Evolutionary conservation across 1,139 yeast genomes (phyloP).

Genomic region (Geotrichum candidum): DNA sequence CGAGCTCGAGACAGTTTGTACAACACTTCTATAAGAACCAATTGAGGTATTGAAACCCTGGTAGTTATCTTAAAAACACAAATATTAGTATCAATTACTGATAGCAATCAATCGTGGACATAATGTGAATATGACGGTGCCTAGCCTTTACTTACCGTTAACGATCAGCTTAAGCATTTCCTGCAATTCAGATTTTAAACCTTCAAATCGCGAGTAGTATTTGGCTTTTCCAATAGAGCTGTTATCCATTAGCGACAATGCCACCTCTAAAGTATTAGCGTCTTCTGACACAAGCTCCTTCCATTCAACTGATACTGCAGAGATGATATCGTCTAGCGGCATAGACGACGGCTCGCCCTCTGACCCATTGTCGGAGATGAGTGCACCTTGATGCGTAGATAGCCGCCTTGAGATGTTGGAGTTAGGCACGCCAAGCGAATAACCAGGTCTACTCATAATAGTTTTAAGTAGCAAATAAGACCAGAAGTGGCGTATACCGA

Average conservation of each 20-base stretch:
- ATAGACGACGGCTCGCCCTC: not conserved
- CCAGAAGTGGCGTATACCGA: not conserved
- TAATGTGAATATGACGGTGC: not conserved
- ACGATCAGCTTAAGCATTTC: constrained; percentile 62
- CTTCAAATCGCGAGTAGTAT: constrained; percentile 51
- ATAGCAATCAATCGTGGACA: not conserved
- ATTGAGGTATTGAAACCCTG: constrained; percentile 80
- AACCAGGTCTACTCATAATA: constrained; percentile 10
- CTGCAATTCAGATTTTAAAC: constrained; percentile 51
- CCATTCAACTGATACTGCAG: constrained; percentile 24
- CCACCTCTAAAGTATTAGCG: constrained; percentile 78
- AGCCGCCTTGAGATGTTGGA: constrained; percentile 15
- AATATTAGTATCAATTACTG: not conserved
- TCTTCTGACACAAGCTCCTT: constrained; percentile 39
- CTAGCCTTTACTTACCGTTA: constrained; percentile 38
- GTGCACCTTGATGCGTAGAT: constrained; percentile 6
- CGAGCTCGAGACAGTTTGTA: constrained; percentile 51
- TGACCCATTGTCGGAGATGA: not conserved
- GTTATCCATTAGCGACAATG: constrained; percentile 72
- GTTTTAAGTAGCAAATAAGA: not conserved
- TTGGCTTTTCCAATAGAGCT: constrained; percentile 86
- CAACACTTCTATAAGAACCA: constrained; percentile 64
- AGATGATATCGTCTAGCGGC: constrained; percentile 14
- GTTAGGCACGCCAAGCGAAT: constrained; percentile 7
- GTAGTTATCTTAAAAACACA: constrained; percentile 42